Conservation (phyloP, 257 asterid species). For the Leptodermis oblonga region DNA sequence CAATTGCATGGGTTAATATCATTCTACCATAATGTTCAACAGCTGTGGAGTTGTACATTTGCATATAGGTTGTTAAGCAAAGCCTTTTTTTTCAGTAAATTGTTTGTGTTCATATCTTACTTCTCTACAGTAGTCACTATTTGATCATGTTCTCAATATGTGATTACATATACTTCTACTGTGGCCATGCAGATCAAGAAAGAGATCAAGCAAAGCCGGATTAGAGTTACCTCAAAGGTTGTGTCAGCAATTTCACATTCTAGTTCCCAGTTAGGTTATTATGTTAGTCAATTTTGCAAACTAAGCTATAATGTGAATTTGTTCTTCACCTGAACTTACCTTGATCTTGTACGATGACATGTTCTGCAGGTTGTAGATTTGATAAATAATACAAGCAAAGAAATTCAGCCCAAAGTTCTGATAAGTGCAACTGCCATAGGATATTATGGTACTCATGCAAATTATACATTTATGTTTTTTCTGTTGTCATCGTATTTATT, state of each 20-base stretch:
- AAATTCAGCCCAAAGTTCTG: constrained; percentile 67
- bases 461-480: neutral
- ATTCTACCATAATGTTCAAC: neutral
- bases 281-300: neutral
- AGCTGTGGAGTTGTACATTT: neutral
- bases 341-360: constrained; percentile 13
- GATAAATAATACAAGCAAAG: constrained; percentile 52
- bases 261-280: neutral
- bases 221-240: constrained; percentile 77
- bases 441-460: constrained; percentile 64
- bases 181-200: constrained; percentile 67
- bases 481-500: neutral
- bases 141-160: constrained; percentile 4
- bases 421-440: constrained; percentile 93
- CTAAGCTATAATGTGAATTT: neutral
- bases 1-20: neutral
- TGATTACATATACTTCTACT: neutral
- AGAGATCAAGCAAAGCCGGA: constrained; percentile 88
- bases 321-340: neutral
- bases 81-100: neutral
- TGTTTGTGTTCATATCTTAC: neutral
- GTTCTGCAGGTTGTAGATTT: constrained; percentile 59
- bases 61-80: neutral
- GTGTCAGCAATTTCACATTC: constrained; percentile 10
- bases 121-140: neutral